These are phyloP conservation scores for Peribolospora baueri DNA, from an alignment of 768 basidiomycete genomes.

Conservation along the genomic window DNA sequence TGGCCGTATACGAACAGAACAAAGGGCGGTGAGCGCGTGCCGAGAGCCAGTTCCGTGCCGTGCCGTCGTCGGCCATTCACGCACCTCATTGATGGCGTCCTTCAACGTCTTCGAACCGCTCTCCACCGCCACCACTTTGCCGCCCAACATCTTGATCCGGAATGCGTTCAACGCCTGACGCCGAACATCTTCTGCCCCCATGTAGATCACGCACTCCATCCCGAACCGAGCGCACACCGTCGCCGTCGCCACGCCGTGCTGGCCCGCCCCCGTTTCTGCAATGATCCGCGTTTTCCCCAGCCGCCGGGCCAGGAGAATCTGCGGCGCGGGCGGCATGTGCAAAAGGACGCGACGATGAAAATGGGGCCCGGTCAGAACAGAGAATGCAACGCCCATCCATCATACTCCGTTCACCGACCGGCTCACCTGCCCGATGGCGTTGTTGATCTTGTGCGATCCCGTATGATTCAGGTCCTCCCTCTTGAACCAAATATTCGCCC, in stretches of 20 bases:
- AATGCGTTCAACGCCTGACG: conserved; percentile 94
- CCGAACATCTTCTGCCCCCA: conserved; percentile 93
- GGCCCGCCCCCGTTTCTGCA: conserved; percentile 95
- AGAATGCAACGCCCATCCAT: background rate
- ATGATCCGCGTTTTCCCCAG: conserved; percentile 92
- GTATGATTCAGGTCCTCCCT: conserved; percentile 92
- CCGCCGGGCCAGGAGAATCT: conserved; percentile 82
- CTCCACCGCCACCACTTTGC: conserved; percentile 67
- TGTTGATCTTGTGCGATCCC: conserved; percentile 98
- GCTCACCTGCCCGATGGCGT: conserved; percentile 80
- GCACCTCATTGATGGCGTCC: conserved; percentile 50
- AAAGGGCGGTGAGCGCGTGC: background rate
- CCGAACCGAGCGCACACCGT: conserved; percentile 95
- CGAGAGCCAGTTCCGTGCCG: too few species aligned
- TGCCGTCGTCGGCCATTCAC: too few species aligned
- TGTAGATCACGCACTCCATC: conserved; percentile 82
- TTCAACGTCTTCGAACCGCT: conserved; percentile 89
- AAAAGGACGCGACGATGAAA: conserved; percentile 1
- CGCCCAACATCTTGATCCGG: conserved; percentile 91
- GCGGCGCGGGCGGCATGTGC: background rate
- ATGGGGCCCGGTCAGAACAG: background rate
- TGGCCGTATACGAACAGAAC: conserved; percentile 25
- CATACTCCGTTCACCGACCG: background rate
- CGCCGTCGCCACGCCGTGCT: conserved; percentile 96
- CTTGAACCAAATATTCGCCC: conserved; percentile 94